Evolutionary conservation across 306 rosid species (phyloP).

Genomic region (Erythrophleum fordii): DNA sequence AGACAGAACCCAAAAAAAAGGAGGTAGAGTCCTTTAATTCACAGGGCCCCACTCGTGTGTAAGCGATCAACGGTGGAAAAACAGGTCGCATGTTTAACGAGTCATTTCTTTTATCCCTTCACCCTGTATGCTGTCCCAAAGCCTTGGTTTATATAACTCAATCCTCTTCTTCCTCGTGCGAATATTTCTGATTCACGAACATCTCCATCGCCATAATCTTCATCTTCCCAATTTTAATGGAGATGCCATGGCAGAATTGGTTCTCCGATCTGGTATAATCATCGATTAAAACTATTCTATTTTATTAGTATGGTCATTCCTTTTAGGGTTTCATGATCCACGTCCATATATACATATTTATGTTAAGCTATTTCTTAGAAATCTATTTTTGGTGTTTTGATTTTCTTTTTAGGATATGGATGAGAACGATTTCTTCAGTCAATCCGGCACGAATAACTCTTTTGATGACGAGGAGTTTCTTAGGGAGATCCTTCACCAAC

Average conservation of each 20-base stretch:
- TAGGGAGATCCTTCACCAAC: constrained; percentile 31
- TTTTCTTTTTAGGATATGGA: constrained; percentile 11
- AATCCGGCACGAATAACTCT: constrained; percentile 9
- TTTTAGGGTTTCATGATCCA: neutral
- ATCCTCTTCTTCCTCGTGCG: neutral
- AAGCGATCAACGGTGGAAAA: constrained; percentile 36
- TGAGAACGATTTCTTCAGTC: constrained; percentile 27
- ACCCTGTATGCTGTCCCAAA: neutral
- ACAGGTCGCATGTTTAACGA: constrained; percentile 42
- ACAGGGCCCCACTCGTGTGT: neutral
- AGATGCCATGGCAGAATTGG: constrained; percentile 40
- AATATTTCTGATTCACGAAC: neutral
- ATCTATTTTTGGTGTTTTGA: neutral
- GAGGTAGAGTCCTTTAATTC: neutral
- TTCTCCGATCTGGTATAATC: constrained; percentile 40
- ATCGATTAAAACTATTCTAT: neutral
- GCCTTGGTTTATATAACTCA: neutral
- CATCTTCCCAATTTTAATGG: neutral
- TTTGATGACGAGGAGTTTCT: constrained; percentile 27
- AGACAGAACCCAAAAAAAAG: neutral
- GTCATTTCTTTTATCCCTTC: constrained; percentile 8
- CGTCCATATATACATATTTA: neutral
- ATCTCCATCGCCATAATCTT: neutral
- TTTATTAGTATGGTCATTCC: too few species aligned
- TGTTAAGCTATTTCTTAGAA: too few species aligned